phyloP scores from a whole-genome alignment of 75 land plant species.

The Pinus albicaulis region DNA sequence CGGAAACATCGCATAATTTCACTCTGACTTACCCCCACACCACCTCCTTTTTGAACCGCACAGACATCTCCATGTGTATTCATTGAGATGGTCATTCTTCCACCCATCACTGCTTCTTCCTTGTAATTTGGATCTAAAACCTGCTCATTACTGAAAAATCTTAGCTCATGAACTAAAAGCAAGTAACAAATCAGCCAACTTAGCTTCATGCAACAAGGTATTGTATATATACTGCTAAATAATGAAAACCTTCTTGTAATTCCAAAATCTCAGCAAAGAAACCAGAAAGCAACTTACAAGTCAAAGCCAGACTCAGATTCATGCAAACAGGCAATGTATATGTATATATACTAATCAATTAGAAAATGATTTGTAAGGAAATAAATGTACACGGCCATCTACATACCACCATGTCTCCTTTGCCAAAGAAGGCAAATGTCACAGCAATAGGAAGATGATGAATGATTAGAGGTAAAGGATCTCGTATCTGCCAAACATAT shows the following conservation, averaged over 20 bases:
- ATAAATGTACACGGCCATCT: not conserved
- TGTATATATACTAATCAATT: not conserved
- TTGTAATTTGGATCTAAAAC: constrained; percentile 84
- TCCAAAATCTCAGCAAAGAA: not conserved
- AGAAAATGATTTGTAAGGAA: not conserved
- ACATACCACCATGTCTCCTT: constrained; percentile 79
- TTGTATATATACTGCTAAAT: not conserved
- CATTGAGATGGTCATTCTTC: constrained; percentile 80
- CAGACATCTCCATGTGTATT: constrained; percentile 90
- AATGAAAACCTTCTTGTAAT: constrained; percentile 48
- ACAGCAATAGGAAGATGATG: constrained; percentile 95
- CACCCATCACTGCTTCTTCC: constrained; percentile 90
- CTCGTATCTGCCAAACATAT: constrained; percentile 58
- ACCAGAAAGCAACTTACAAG: not conserved
- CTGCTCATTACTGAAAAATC: constrained; percentile 25
- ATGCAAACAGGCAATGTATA: not conserved
- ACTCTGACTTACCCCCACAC: constrained; percentile 67
- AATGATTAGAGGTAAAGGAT: constrained; percentile 80
- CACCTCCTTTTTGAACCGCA: constrained; percentile 94
- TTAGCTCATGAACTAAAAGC: not conserved
- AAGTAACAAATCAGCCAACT: no score
- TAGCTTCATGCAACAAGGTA: not conserved
- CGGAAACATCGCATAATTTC: constrained; percentile 86
- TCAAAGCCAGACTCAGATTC: not conserved
- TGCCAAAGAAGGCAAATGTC: constrained; percentile 81